These are phyloP conservation scores for Maudiozyma serrabonitensis DNA, from an alignment of 805 yeast species.

Conservation along the genomic window DNA sequence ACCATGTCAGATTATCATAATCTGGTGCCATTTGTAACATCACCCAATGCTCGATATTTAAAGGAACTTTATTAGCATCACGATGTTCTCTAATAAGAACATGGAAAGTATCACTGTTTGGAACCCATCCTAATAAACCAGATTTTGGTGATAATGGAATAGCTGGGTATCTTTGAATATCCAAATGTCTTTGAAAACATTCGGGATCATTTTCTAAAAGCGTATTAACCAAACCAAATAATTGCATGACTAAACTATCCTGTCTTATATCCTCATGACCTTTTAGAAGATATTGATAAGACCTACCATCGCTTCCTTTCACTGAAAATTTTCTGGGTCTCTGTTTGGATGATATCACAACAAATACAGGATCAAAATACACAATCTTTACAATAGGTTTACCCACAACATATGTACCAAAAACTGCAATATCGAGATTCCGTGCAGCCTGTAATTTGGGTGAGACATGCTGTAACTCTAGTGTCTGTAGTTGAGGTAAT, in stretches of 20 bases:
- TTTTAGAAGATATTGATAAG: slow-evolving; percentile 67
- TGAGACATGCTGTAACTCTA: slow-evolving; percentile 85
- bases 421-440: slow-evolving; percentile 76
- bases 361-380: slow-evolving; percentile 67
- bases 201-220: slow-evolving; percentile 81
- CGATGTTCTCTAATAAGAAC: slow-evolving; percentile 85
- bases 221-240: slow-evolving; percentile 89
- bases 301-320: slow-evolving; percentile 81
- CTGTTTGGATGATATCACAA: slow-evolving; percentile 86
- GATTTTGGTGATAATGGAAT: slow-evolving; percentile 93
- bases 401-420: slow-evolving; percentile 75
- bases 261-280: slow-evolving; percentile 97
- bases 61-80: slow-evolving; percentile 75
- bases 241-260: slow-evolving; percentile 92
- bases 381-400: slow-evolving; percentile 62
- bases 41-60: slow-evolving; percentile 87
- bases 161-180: slow-evolving; percentile 84
- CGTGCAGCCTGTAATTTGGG: slow-evolving; percentile 71
- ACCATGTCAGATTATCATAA: slow-evolving; percentile 75
- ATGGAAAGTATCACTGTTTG: slow-evolving; percentile 93
- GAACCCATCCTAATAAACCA: slow-evolving; percentile 95
- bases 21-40: slow-evolving; percentile 96
- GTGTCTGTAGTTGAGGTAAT: slow-evolving; percentile 69
- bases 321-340: slow-evolving; percentile 78
- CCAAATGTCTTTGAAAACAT: slow-evolving; percentile 89